Base-by-base conservation (phyloP, 768 basidiomycete genomes). In the Collybia nuda region DNA sequence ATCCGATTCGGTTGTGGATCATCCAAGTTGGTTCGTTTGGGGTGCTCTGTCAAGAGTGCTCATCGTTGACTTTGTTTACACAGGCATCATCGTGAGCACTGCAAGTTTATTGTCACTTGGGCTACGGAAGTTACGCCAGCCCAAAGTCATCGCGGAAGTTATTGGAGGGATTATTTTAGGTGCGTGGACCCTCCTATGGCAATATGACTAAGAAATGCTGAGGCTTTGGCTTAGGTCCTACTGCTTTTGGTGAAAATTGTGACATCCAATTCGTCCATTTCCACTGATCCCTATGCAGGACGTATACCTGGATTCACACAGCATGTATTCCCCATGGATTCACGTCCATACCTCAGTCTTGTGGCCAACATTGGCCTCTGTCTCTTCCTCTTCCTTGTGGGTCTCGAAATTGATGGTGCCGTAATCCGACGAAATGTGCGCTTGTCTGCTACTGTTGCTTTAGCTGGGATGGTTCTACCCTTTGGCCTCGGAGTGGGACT, bases 381-480 rank as follows among this genome's bases (percentile, higher is more conserved):
- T 55, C 80, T 93, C 39, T 94, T 93, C 69, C 80, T 98, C 12
- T 98, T 97, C 72, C 79, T 98, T 52, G 88, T 98, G 36, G 96
- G 96, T 2, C 84, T 96, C 28, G 90, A 93, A 72, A 94, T 97
- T 50, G 97, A 98, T 51, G 70, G 77, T 0, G 69, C 73, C 4
- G 74, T 98, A 52, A 86, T 98, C 67, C 85, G 78, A 59, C 85
- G 88, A 35, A 90, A 91, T 74, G 84, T 80, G 0, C 77, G 82
- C 7, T 71, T 85, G 8, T 89, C 87, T 0, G 67, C 69, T 2
- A 76, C 82, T 2, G 84, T 98, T 47, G 86, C 92, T 0, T 56
- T 89, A 1, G 88, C 86, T 0, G 96, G 96, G 2, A 92, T 98
- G 79, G 62, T 82, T 3, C 60, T 99, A 1, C 96, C 96, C 0